Conservation (phyloP, 805 yeast species). For the Candida glaebosa region DNA sequence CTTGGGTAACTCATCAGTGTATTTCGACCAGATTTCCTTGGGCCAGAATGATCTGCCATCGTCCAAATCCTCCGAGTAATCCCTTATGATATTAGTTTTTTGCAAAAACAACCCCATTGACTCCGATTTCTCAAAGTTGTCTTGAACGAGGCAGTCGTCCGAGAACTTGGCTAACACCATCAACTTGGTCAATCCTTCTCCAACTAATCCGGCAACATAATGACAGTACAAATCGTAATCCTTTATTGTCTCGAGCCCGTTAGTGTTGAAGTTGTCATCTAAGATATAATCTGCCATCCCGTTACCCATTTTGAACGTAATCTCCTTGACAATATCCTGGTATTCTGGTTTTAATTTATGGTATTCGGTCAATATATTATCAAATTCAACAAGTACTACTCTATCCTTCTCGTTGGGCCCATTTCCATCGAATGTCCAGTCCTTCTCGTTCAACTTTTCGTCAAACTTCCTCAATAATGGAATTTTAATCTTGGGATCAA, state of each 20-base stretch:
- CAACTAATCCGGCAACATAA: constrained; percentile 96
- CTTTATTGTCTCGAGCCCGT: constrained; percentile 71
- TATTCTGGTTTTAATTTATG: constrained; percentile 71
- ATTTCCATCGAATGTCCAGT: constrained; percentile 80
- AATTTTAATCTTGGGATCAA: constrained; percentile 66
- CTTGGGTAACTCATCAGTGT: constrained; percentile 60
- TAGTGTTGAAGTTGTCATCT: constrained; percentile 71
- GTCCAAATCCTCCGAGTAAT: constrained; percentile 83
- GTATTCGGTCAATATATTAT: constrained; percentile 63
- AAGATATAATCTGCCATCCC: constrained; percentile 95
- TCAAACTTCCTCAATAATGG: constrained; percentile 71
- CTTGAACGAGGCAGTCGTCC: constrained; percentile 42
- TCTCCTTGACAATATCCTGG: constrained; percentile 73
- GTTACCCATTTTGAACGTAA: constrained; percentile 85
- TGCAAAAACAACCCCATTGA: constrained; percentile 95
- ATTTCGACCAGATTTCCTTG: constrained; percentile 83
- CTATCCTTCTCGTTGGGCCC: constrained; percentile 80
- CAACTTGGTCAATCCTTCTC: constrained; percentile 88
- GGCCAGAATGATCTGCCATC: constrained; percentile 98
- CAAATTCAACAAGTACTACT: constrained; percentile 75
- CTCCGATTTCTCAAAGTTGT: constrained; percentile 58
- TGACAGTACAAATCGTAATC: constrained; percentile 93
- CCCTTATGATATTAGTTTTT: constrained; percentile 94
- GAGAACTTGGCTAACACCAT: constrained; percentile 75
- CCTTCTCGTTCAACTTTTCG: constrained; percentile 55